Percentiles rank a stretch among this genome's conserved stretches.
These are phyloP conservation scores for Acacia confusa DNA, from an alignment of 306 rosid genomes.

Conservation along the genomic window DNA sequence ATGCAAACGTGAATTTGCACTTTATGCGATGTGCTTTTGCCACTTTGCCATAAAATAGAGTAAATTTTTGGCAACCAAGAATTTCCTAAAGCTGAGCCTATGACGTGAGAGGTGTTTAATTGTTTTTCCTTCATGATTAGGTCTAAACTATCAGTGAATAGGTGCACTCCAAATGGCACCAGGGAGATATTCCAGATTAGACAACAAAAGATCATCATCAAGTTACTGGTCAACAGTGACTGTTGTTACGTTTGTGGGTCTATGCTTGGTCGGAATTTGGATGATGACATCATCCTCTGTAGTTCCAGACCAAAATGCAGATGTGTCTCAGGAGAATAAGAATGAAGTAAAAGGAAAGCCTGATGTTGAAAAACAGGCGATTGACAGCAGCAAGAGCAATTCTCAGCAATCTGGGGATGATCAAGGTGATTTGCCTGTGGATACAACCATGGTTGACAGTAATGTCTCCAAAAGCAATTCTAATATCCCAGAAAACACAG, in stretches of 20 bases:
- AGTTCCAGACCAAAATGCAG: conserved; percentile 74
- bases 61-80: conserved; percentile 4
- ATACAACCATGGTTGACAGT: conserved; percentile 61
- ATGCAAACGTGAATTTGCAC: background rate
- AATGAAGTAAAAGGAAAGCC: conserved; percentile 45
- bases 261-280: conserved; percentile 92
- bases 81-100: background rate
- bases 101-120: conserved; percentile 20
- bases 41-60: background rate
- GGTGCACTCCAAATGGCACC: conserved; percentile 56
- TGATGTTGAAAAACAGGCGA: conserved; percentile 43
- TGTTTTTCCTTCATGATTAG: conserved; percentile 33
- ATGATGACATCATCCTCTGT: conserved; percentile 90
- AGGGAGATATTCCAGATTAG: conserved; percentile 72
- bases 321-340: conserved; percentile 57
- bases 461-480: conserved; percentile 38
- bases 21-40: background rate
- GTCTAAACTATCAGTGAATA: conserved; percentile 34
- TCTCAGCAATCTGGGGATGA: conserved; percentile 69
- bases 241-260: conserved; percentile 80
- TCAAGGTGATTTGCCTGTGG: conserved; percentile 73
- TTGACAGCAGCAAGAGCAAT: conserved; percentile 43
- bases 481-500: conserved; percentile 19
- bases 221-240: conserved; percentile 84
- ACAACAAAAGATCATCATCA: conserved; percentile 59